A percentile compares a stretch with the other conserved stretches of the same genome.
These are phyloP conservation scores for Calocybe gambosa DNA, from an alignment of 1,284 basidiomycete genomes.

Conservation along the genomic window DNA sequence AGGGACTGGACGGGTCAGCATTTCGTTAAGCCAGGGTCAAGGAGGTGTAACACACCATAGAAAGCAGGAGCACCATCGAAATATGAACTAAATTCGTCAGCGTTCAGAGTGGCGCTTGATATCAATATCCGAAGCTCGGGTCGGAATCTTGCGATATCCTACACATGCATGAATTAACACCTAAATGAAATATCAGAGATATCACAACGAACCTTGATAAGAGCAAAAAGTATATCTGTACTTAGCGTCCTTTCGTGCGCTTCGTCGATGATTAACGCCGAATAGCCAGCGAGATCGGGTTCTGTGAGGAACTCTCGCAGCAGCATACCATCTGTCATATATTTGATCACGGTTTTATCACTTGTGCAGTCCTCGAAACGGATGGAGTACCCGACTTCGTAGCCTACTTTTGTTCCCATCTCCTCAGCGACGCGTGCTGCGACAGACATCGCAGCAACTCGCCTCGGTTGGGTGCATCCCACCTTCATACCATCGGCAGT, in stretches of 20 bases:
- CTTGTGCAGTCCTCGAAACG: conserved; percentile 99
- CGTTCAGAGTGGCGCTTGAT: conserved; percentile 95
- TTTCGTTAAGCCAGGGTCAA: background rate
- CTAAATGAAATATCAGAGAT: conserved; percentile 16
- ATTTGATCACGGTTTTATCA: conserved; percentile 96
- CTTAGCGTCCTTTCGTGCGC: conserved; percentile 94
- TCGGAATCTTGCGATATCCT: conserved; percentile 96
- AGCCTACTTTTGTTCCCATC: conserved; percentile 93
- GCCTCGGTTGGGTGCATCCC: conserved; percentile 97
- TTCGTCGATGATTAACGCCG: conserved; percentile 93
- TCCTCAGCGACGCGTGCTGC: conserved; percentile 98
- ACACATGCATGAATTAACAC: conserved; percentile 17
- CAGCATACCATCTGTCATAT: conserved; percentile 99
- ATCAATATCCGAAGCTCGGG: conserved; percentile 90
- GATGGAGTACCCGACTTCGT: conserved; percentile 98
- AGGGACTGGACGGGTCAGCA: conserved; percentile 58
- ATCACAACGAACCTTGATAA: conserved; percentile 79
- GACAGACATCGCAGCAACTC: conserved; percentile 99
- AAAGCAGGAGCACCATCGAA: conserved; percentile 94
- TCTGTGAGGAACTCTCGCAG: conserved; percentile 94
- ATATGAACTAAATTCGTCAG: conserved; percentile 94
- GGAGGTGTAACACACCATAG: conserved; percentile 52
- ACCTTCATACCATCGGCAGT: conserved; percentile 85
- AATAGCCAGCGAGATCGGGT: conserved; percentile 89
- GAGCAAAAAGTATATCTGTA: conserved; percentile 94